Evolutionary conservation across 1,284 basidiomycete species (phyloP), one percentile per base, ranked within the genome.

Genomic region (Irpex sp.): DNA sequence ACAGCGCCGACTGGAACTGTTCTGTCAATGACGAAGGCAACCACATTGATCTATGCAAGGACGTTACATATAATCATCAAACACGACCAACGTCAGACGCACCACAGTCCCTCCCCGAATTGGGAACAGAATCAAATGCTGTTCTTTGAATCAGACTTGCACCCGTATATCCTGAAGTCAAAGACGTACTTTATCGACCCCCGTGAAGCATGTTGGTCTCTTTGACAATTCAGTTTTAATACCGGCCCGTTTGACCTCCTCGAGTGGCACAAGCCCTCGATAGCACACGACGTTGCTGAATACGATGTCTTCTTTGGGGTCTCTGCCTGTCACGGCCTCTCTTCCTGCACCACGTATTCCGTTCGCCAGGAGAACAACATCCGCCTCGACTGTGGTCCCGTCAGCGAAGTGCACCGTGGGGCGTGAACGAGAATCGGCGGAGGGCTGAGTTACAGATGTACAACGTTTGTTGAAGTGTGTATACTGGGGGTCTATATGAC

Each of bases 381-480:
- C 80, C 7, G 80, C 70, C 65, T 78, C 75, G 57, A 77, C 69
- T 0, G 69, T 72, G 9, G 76, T 75, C 6, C 77, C 77, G 61
- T 82, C 80, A n/a, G 75, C 64, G 64, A 83, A 83, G 37, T 73
- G 69, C 3, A 83, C 66, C 5, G 69, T 58, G 5, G 74, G 65
- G 9, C 63, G 67, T 5, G 74, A 66, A 10, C 63, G 67, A 14
- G 72, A 71, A 42, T 65, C 61, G 28, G 64, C 58, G 35, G 60
- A 39, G n/a, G 58, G 56, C n/a, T 48, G 52, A n/a, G 71, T 65
- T 33, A 80, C 66, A 8, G 70, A 72, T 14, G 68, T 71, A 61
- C 79, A 80, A 7, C 80, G 79, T 65, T 81, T 81, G 61, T 79
- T 75, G 65, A 84, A 80, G 63, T 81, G 80, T 1, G 75, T 72